Evolutionary conservation across 306 rosid genomes (phyloP).

Genomic region (Herpetospermum pedunculosum): DNA sequence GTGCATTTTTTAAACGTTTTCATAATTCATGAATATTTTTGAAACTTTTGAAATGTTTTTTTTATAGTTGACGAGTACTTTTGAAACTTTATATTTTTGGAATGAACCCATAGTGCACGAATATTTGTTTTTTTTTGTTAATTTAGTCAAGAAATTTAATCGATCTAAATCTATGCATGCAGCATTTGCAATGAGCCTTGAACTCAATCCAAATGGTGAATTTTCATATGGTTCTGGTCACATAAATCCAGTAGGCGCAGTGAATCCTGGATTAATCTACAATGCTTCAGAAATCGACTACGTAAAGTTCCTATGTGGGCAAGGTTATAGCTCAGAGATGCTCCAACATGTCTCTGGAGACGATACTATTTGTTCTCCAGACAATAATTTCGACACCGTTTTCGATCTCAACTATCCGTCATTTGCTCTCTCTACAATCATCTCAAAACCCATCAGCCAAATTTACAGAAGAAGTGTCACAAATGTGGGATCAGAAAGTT

Average conservation of each 20-base stretch:
- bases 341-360: slow-evolving; percentile 12
- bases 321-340: slow-evolving; percentile 18
- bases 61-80: no score
- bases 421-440: slow-evolving; percentile 12
- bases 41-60: no score
- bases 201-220: slow-evolving; percentile 8
- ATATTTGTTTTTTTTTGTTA: no score
- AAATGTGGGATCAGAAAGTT: slow-evolving; percentile 26
- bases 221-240: slow-evolving; percentile 17
- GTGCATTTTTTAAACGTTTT: no score
- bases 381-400: not conserved
- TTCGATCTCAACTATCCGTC: slow-evolving; percentile 44
- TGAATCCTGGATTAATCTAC: slow-evolving; percentile 18
- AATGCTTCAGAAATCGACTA: slow-evolving; percentile 11
- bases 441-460: slow-evolving; percentile 6
- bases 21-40: no score
- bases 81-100: no score
- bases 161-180: not conserved
- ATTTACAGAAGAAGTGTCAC: slow-evolving; percentile 23
- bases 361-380: not conserved
- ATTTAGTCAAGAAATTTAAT: no score
- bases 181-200: slow-evolving; percentile 12
- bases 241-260: slow-evolving; percentile 18
- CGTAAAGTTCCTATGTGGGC: slow-evolving; percentile 15
- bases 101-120: no score